Base-by-base conservation (phyloP, 1,284 basidiomycete species). In the Stygiomarasmius scandens region DNA sequence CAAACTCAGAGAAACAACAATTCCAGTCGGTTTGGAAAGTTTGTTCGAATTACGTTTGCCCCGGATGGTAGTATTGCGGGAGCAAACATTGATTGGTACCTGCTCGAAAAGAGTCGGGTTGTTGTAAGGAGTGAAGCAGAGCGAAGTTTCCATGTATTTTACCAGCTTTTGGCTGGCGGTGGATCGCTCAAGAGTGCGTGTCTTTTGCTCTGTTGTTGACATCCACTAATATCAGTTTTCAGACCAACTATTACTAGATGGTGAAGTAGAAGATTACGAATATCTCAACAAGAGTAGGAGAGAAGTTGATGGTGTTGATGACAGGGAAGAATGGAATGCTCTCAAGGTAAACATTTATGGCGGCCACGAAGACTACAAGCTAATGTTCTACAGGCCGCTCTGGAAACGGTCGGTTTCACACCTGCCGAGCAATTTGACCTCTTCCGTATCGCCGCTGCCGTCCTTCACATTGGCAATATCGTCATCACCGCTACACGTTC, bases 1-100 rank as follows among this genome's bases (percentile, higher is more conserved):
- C 97, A 99, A 72, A 99, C 97, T 0, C 93, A 98, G 73, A 81
- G 96, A 49, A 99, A 99, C 71, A 98, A 99, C 76, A 99, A 99
- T 70, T 99, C 97, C 8, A 96, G 93, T 83, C 92, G 97, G 47
- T 99, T 98, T 72, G 93, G 95, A 24, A 99, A 99, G 76, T 99
- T 99, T 72, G 93, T 99, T 38, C 84, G 95, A 49, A 99, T 99
- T 64, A 93, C 92, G 68, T 99, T 99, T 72, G 89, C 93, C 0
- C 90, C 93, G 0, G 86, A 93, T 57, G 96, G 96, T 0, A 94
- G 94, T 61, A 99, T 99, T 57, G 93, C 95, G 0, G 97, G 97
- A 1, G 97, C 97, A 41, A 98, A 96, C 69, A 96, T 99, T 61
- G 96, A 99, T 71, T 99, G 97, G 97, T 99, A 99, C 71, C 80